These are phyloP conservation scores for Cystobasidium onofrii DNA, from an alignment of 768 basidiomycete genomes.

Conservation along the genomic window DNA sequence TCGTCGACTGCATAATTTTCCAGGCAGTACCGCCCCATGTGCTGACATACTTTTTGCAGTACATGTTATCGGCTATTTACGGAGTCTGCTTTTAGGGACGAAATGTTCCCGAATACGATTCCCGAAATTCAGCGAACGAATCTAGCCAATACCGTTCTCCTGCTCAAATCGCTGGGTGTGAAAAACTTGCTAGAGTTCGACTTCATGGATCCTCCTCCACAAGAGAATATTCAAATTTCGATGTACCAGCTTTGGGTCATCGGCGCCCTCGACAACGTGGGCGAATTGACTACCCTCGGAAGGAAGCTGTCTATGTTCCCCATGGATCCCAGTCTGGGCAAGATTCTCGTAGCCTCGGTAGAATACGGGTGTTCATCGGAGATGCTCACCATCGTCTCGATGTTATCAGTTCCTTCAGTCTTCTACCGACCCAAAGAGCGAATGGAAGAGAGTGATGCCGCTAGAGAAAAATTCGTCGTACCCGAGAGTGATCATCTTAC, in stretches of 20 bases:
- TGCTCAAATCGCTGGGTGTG: conserved; percentile 91
- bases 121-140: conserved; percentile 98
- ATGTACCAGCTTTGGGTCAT: conserved; percentile 89
- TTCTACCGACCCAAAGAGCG: conserved; percentile 96
- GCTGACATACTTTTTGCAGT: too few relatives aligned
- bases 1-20: too few relatives aligned
- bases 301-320: conserved; percentile 99
- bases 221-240: conserved; percentile 48
- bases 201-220: conserved; percentile 99
- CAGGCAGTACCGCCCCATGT: too few relatives aligned
- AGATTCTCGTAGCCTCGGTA: conserved; percentile 93
- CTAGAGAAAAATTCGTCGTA: conserved; percentile 95
- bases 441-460: conserved; percentile 95
- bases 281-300: conserved; percentile 85
- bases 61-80: conserved; percentile 96
- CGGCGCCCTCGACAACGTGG: conserved; percentile 91
- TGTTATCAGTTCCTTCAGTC: conserved; percentile 95
- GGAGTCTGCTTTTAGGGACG: conserved; percentile 91
- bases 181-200: conserved; percentile 97
- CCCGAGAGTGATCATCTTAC: conserved; percentile 97
- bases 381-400: conserved; percentile 97
- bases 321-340: conserved; percentile 55
- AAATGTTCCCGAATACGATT: conserved; percentile 89
- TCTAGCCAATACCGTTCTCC: conserved; percentile 86
- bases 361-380: conserved; percentile 87